Percentiles rank a stretch among this genome's conserved stretches.
These are phyloP conservation scores for Ligustrum vulgare DNA, from an alignment of 257 asterid species.

Conservation along the genomic window DNA sequence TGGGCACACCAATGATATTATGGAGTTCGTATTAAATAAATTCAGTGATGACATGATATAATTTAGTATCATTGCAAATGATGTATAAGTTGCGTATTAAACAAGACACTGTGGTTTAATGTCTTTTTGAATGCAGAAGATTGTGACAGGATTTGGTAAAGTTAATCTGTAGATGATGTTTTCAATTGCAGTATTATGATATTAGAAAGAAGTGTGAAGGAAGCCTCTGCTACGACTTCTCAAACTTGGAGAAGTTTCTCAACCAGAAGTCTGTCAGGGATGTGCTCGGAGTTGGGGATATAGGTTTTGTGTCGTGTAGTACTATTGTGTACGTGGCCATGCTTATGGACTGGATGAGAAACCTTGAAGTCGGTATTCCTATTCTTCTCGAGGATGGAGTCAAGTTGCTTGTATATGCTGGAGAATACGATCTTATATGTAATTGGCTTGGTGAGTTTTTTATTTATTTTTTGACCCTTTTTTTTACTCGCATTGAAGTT, in stretches of 20 bases:
- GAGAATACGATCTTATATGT: conserved; percentile 81
- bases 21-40: neutral
- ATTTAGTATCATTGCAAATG: neutral
- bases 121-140: neutral
- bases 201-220: conserved; percentile 73
- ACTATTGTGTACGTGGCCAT: conserved; percentile 66
- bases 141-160: neutral
- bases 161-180: neutral
- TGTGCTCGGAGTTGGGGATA: conserved; percentile 68
- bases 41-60: neutral
- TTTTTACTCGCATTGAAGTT: neutral
- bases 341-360: conserved; percentile 89
- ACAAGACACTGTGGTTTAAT: neutral
- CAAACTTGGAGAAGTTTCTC: conserved; percentile 66
- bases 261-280: conserved; percentile 55
- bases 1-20: neutral
- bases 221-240: conserved; percentile 78
- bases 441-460: conserved; percentile 69
- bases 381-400: conserved; percentile 71
- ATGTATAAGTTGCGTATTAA: neutral
- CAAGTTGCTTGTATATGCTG: conserved; percentile 69
- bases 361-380: conserved; percentile 78
- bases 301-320: conserved; percentile 74
- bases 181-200: conserved; percentile 60
- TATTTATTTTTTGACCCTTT: neutral